A percentile compares a stretch with the other conserved stretches of the same genome.
phyloP scores from a whole-genome alignment of 257 asterid genomes.

The Solanum habrochaites region DNA sequence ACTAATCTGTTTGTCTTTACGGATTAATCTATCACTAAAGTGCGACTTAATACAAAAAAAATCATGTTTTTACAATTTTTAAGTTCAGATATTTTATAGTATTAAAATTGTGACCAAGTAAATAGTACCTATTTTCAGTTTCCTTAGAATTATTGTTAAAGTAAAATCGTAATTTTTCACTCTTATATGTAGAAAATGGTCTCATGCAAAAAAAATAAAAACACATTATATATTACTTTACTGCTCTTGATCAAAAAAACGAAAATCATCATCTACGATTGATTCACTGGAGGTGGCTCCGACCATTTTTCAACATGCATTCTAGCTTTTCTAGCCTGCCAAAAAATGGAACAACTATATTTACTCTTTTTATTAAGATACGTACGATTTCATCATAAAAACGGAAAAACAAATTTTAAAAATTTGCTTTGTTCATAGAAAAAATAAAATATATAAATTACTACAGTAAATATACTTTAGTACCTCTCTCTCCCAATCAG shows the following conservation, averaged over 20 bases:
- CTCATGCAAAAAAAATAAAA: no score
- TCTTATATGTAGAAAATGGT: no score
- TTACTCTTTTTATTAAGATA: background rate
- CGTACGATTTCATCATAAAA: background rate
- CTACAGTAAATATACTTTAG: no score
- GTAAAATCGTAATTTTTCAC: no score
- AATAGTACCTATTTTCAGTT: background rate
- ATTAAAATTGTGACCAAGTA: background rate
- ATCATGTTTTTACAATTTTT: no score
- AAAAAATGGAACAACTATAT: background rate
- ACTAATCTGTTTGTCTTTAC: background rate
- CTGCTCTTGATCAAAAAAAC: background rate
- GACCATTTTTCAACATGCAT: slow-evolving; percentile 1
- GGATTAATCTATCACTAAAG: background rate
- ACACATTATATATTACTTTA: no score
- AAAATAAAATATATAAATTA: background rate
- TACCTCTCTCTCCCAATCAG: slow-evolving; percentile 51
- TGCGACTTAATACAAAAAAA: background rate
- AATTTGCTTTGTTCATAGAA: background rate
- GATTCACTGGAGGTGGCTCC: background rate
- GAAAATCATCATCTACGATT: background rate
- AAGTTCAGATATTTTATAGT: background rate
- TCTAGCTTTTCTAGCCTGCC: slow-evolving; percentile 1
- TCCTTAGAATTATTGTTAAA: no score
- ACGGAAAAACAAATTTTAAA: background rate